Evolutionary conservation across 371 early-diverging fungal genomes (phyloP).

Genomic region (Mortierella sp.): DNA sequence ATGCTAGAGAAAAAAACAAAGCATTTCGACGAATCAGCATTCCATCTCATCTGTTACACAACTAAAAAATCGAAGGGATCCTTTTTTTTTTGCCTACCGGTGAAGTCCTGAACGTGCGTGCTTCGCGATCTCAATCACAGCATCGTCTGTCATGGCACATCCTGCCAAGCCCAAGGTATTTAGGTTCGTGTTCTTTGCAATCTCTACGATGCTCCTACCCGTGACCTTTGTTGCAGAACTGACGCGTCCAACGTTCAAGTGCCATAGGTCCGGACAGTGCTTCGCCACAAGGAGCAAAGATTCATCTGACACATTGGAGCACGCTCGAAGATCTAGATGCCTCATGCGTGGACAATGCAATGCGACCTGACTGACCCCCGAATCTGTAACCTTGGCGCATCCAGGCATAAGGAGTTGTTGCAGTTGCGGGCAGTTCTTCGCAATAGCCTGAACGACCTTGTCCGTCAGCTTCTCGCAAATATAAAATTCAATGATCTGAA

Average conservation of each 20-base stretch:
- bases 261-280: slow-evolving; percentile 59
- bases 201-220: slow-evolving; percentile 58
- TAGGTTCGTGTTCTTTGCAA: slow-evolving; percentile 63
- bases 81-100: slow-evolving; percentile 32
- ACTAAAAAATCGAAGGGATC: not conserved
- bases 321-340: slow-evolving; percentile 67
- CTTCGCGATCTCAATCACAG: slow-evolving; percentile 62
- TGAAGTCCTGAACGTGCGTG: slow-evolving; percentile 58
- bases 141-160: slow-evolving; percentile 66
- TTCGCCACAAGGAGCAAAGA: slow-evolving; percentile 59
- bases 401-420: slow-evolving; percentile 66
- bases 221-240: slow-evolving; percentile 64
- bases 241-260: slow-evolving; percentile 68
- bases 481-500: slow-evolving; percentile 54
- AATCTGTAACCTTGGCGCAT: slow-evolving; percentile 65
- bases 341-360: slow-evolving; percentile 58
- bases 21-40: not conserved
- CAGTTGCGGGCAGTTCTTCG: slow-evolving; percentile 47
- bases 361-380: slow-evolving; percentile 57
- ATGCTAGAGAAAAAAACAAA: slow-evolving; percentile 31
- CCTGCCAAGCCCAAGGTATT: slow-evolving; percentile 68
- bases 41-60: too few relatives aligned
- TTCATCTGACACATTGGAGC: slow-evolving; percentile 64
- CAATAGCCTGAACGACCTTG: slow-evolving; percentile 53
- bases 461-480: slow-evolving; percentile 67